Evolutionary conservation across 495 filamentous ascomycete species (phyloP).

Genomic region (Penicillium robsamsonii): DNA sequence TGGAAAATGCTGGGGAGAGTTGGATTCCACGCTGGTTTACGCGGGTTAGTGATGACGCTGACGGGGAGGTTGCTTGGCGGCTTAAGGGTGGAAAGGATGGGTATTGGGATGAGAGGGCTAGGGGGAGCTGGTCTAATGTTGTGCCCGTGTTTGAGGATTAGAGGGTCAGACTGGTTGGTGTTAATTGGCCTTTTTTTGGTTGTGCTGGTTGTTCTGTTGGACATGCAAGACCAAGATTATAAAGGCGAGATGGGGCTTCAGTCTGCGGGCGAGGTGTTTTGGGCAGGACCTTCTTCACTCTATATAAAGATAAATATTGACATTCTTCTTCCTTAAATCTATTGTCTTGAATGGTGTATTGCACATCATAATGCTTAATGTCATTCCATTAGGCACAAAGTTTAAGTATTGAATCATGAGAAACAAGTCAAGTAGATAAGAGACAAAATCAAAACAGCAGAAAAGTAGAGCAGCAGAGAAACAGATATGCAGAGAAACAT

Average conservation of each 20-base stretch:
- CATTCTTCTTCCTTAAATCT: neutral
- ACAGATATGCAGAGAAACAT: neutral
- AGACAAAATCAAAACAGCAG: neutral
- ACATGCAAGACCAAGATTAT: neutral
- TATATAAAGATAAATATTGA: constrained; percentile 11
- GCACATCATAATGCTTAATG: neutral
- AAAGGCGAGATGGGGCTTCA: neutral
- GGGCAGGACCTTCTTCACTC: constrained; percentile 17
- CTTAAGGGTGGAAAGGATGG: constrained; percentile 76
- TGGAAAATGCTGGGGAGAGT: constrained; percentile 69
- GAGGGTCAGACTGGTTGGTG: neutral
- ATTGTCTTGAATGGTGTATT: neutral
- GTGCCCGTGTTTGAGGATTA: constrained; percentile 64
- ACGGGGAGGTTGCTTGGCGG: constrained; percentile 75
- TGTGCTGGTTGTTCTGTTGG: neutral
- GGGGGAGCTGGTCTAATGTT: constrained; percentile 67
- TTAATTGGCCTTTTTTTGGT: neutral
- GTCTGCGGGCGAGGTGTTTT: constrained; percentile 3
- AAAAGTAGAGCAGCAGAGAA: no score
- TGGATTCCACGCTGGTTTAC: constrained; percentile 83
- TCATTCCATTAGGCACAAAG: neutral
- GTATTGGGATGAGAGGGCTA: constrained; percentile 86
- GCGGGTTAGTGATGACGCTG: constrained; percentile 50
- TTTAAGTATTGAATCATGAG: neutral
- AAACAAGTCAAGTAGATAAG: neutral